Percentiles rank a stretch among this genome's conserved stretches.
Evolutionary conservation across 805 yeast species (phyloP).

Genomic region (Candida boidinii): DNA sequence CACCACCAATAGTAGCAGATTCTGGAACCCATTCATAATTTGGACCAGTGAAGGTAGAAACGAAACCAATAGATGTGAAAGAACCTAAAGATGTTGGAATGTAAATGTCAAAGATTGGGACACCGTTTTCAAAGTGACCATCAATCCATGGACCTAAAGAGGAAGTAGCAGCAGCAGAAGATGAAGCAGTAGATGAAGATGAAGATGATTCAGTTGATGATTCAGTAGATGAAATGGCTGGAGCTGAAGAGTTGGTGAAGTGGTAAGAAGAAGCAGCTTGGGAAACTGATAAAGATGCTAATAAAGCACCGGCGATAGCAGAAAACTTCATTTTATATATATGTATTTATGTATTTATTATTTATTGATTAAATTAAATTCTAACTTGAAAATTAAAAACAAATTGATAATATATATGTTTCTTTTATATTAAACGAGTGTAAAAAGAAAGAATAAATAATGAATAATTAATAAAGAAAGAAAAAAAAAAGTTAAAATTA

Average conservation of each 20-base stretch:
- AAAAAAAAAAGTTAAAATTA: no score
- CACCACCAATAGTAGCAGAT: constrained; percentile 7
- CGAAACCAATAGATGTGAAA: constrained; percentile 9
- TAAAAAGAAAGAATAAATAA: no score
- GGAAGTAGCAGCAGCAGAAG: constrained; percentile 7
- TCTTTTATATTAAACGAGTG: no score
- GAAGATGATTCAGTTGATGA: constrained; percentile 4
- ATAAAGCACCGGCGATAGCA: no score
- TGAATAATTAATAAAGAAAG: no score
- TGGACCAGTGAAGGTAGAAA: constrained; percentile 8
- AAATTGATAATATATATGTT: no score
- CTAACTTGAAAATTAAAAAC: no score
- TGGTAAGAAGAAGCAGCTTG: constrained; percentile 5
- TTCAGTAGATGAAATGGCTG: no score
- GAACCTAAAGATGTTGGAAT: constrained; percentile 15
- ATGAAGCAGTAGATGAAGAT: constrained; percentile 3
- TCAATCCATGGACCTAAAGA: constrained; percentile 9
- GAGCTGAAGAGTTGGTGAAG: constrained; percentile 6
- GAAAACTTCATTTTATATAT: no score
- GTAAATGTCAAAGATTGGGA: constrained; percentile 11
- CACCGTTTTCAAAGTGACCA: constrained; percentile 9
- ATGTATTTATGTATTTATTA: no score
- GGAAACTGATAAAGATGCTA: constrained; percentile 1
- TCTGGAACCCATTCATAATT: constrained; percentile 13
- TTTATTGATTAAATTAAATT: no score